A percentile compares a stretch with the other conserved stretches of the same genome.
phyloP scores from a whole-genome alignment of 2,329 filamentous ascomycete genomes.

The Verticillium zaregamsianum region DNA sequence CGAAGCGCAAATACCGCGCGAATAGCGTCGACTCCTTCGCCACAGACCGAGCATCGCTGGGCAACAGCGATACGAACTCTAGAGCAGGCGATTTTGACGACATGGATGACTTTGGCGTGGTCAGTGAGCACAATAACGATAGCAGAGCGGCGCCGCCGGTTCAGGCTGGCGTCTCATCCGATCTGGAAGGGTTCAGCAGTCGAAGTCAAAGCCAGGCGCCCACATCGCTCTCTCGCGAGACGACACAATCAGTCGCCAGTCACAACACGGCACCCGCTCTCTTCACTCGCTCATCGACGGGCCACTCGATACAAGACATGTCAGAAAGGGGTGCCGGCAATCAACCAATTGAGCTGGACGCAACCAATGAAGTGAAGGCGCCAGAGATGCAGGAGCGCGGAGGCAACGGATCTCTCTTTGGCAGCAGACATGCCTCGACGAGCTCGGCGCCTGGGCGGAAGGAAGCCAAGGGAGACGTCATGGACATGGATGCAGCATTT shows the following conservation, averaged over 20 bases:
- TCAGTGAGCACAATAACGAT: constrained; percentile 19
- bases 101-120: constrained; percentile 18
- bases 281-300: constrained; percentile 12
- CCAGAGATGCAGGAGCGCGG: constrained; percentile 43
- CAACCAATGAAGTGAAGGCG: constrained; percentile 14
- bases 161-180: constrained; percentile 1
- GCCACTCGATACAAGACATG: neutral
- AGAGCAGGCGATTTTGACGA: constrained; percentile 11
- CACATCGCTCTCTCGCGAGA: constrained; percentile 8
- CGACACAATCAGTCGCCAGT: constrained; percentile 11
- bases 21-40: constrained; percentile 43
- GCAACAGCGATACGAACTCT: constrained; percentile 19
- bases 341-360: neutral
- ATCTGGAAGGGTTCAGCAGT: neutral
- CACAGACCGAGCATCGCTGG: constrained; percentile 39
- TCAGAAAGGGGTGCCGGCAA: neutral
- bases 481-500: constrained; percentile 31
- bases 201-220: neutral
- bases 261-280: constrained; percentile 19
- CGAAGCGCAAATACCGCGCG: constrained; percentile 41
- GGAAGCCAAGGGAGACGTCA: constrained; percentile 19
- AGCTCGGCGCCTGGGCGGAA: constrained; percentile 10
- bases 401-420: constrained; percentile 19
- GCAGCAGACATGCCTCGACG: constrained; percentile 15
- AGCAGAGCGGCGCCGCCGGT: constrained; percentile 13